These are phyloP conservation scores for Inga leiocalycina DNA, from an alignment of 306 rosid genomes.

Conservation along the genomic window DNA sequence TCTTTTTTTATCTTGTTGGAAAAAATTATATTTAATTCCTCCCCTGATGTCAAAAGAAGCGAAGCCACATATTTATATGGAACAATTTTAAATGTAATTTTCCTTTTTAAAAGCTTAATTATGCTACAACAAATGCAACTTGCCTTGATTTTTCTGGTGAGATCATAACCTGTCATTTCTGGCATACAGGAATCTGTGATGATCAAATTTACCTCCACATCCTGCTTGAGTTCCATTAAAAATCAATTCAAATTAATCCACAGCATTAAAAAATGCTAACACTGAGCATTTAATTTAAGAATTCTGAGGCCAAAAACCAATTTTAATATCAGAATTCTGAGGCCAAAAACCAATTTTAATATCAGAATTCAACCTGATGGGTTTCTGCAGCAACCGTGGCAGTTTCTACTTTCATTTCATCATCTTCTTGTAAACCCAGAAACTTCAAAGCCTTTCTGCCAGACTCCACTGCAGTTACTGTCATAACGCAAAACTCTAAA, in stretches of 20 bases:
- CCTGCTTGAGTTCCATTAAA: conserved; percentile 37
- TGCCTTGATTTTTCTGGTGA: conserved; percentile 79
- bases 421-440: conserved; percentile 72
- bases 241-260: conserved; percentile 18
- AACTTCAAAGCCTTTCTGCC: conserved; percentile 79
- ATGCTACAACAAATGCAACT: background rate
- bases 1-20: background rate
- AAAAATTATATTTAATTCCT: background rate
- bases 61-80: background rate
- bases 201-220: conserved; percentile 68
- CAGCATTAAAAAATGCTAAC: background rate
- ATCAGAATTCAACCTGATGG: conserved; percentile 47
- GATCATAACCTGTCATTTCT: conserved; percentile 92
- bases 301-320: background rate
- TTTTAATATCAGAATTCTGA: conserved; percentile 13
- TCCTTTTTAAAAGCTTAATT: background rate
- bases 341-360: background rate
- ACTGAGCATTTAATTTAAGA: background rate
- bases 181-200: conserved; percentile 95
- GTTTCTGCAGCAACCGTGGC: conserved; percentile 41
- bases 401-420: conserved; percentile 34
- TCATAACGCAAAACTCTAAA: conserved; percentile 13
- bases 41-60: background rate
- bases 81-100: background rate
- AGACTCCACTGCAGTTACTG: conserved; percentile 88